Conservation (phyloP, 176 grass and related monocot species). For the Luzula sylvatica region DNA sequence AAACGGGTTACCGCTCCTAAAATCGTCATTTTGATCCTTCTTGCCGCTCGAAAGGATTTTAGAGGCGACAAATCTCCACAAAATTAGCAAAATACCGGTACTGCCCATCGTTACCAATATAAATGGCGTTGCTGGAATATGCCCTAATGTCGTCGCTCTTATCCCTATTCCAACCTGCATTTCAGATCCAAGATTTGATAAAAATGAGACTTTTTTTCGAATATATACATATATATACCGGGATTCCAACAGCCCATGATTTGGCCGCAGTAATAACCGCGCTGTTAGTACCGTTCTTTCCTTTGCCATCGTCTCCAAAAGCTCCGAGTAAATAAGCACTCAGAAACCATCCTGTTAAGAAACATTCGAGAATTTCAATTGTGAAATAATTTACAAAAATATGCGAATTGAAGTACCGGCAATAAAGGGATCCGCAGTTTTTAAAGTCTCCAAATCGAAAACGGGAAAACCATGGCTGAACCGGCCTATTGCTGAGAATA, state of each 20-base stretch:
- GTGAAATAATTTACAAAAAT: not conserved
- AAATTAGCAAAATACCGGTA: conserved; percentile 66
- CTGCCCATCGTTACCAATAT: conserved; percentile 78
- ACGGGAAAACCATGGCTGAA: conserved; percentile 78
- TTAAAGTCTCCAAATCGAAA: conserved; percentile 60
- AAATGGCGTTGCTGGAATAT: conserved; percentile 60
- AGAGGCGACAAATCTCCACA: conserved; percentile 59
- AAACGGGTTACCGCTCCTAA: conserved; percentile 62
- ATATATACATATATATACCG: conserved; percentile 32
- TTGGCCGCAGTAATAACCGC: conserved; percentile 48
- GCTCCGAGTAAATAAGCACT: conserved; percentile 74
- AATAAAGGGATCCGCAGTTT: conserved; percentile 76
- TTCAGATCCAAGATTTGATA: not conserved
- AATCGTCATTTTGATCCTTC: conserved; percentile 61
- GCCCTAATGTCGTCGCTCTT: conserved; percentile 48
- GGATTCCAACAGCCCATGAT: conserved; percentile 75
- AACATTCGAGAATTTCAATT: too few relatives aligned
- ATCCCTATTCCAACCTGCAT: conserved; percentile 69
- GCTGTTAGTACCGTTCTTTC: conserved; percentile 48
- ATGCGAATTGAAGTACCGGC: conserved; percentile 35
- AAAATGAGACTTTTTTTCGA: conserved; percentile 6
- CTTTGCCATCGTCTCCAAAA: conserved; percentile 79
- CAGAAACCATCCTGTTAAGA: conserved; percentile 58
- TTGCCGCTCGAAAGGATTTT: conserved; percentile 47
- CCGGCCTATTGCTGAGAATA: conserved; percentile 77